Evolutionary conservation across 2,329 filamentous ascomycete species (phyloP), one percentile per base, ranked within the genome.

Genomic region (Elsinoe arachidis): DNA sequence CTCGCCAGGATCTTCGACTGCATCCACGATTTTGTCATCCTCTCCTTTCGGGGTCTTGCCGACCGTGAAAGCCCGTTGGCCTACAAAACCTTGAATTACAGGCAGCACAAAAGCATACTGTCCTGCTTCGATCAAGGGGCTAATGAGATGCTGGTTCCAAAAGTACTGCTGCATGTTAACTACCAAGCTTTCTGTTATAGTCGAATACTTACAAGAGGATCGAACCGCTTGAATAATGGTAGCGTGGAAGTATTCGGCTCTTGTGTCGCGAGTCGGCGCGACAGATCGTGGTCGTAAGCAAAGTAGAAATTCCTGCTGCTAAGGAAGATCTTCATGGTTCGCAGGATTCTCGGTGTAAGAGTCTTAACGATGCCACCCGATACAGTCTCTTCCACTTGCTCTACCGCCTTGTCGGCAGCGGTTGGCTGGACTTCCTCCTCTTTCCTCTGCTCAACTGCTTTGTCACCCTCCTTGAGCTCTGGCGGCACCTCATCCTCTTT

Each of bases 251-350:
- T 71, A 33, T 68, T 65, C 6, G 69, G 56, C 44, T 71, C 69
- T 64, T 75, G 71, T 37, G 70, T 68, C 55, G 70, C 69, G 60
- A 80, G 69, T 56, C 80, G 84, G 57, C 86, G 81, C 0, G 93
- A 97, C 53, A 99, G 81, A 68, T 99, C 91, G 68, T 92, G 81
- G 62, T 99, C 93, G 69, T 99, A 96, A 0, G 91, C 91, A 70
- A 92, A 99, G 75, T 87, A 97, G 71, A 96, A 97, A 69, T 89
- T 96, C 61, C 81, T 80, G 0, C 84, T 80, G 1, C 87, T 85
- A 67, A 96, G 92, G 60, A 96, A 82, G 57, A 97, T 82, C 66
- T 88, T 88, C 1, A 90, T 85, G 33, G 88, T 95, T 39, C 87
- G 82, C 41, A 99, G 72, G 38, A 97, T 77, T 67, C 96, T 95